These are phyloP conservation scores for Phytophthora pseudosyringae DNA, from an alignment of 352 stramenopile genomes.

Conservation along the genomic window DNA sequence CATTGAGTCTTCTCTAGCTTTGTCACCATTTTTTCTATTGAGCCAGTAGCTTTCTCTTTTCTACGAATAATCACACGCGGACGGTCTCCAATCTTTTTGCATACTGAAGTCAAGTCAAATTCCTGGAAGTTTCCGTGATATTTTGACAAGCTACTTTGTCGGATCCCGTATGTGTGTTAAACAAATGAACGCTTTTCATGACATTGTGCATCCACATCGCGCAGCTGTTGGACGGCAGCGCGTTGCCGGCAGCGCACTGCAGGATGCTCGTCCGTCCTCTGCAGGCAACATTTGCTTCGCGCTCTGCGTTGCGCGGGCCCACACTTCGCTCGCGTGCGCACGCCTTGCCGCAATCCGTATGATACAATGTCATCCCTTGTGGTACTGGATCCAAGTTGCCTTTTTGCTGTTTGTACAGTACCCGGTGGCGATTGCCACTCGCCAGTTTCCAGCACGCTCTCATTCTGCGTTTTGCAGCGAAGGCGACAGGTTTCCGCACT, in stretches of 20 bases:
- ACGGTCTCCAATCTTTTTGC: constrained; percentile 14
- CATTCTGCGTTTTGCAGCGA: constrained; percentile 33
- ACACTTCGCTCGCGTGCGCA: constrained; percentile 9
- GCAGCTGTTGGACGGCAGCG: not conserved
- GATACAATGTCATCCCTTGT: constrained; percentile 13
- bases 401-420: constrained; percentile 18
- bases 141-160: constrained; percentile 15
- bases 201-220: constrained; percentile 24
- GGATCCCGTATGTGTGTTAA: not conserved
- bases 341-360: constrained; percentile 5
- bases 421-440: not conserved
- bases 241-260: not conserved
- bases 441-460: constrained; percentile 1
- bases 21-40: not conserved
- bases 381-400: constrained; percentile 24
- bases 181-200: not conserved
- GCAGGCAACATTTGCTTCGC: not conserved
- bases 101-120: constrained; percentile 23
- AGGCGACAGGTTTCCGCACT: constrained; percentile 24
- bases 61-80: constrained; percentile 16
- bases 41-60: not conserved
- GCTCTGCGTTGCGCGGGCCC: not conserved
- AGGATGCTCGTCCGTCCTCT: not conserved
- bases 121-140: constrained; percentile 13
- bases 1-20: not conserved